These are phyloP conservation scores for Ophiostoma sp. DNA, from an alignment of 2,329 filamentous ascomycete genomes.

Conservation along the genomic window DNA sequence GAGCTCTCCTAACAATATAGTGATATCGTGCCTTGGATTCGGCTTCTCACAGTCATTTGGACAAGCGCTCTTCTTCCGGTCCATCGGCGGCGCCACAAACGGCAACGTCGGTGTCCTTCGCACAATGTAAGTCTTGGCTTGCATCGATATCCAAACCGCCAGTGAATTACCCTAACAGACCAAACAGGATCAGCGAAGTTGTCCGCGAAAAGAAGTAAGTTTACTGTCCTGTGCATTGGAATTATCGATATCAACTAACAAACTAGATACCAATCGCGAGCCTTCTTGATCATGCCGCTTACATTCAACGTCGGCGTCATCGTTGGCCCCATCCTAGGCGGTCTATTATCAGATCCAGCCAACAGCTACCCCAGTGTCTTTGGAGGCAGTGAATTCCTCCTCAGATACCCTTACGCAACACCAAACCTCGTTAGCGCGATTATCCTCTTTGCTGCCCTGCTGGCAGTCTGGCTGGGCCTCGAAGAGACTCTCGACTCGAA, in stretches of 20 bases:
- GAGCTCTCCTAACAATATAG: slow-evolving; percentile 26
- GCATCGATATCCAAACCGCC: too few species aligned
- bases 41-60: slow-evolving; percentile 62
- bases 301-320: slow-evolving; percentile 65
- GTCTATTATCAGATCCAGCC: slow-evolving; percentile 43
- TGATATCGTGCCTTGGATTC: slow-evolving; percentile 61
- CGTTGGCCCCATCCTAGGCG: slow-evolving; percentile 50
- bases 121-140: slow-evolving; percentile 52
- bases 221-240: neutral
- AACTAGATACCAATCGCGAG: slow-evolving; percentile 38
- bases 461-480: slow-evolving; percentile 46
- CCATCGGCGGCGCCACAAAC: slow-evolving; percentile 62
- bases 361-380: slow-evolving; percentile 43
- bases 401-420: slow-evolving; percentile 48
- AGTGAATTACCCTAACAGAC: neutral
- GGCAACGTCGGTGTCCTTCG: slow-evolving; percentile 71
- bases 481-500: slow-evolving; percentile 51
- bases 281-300: slow-evolving; percentile 52
- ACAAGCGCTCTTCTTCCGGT: slow-evolving; percentile 58
- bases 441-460: slow-evolving; percentile 42
- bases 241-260: slow-evolving; percentile 27
- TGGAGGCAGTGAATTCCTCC: slow-evolving; percentile 43
- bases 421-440: slow-evolving; percentile 51
- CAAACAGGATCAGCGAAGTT: slow-evolving; percentile 41
- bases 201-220: slow-evolving; percentile 36